phyloP scores from a whole-genome alignment of 2,329 filamentous ascomycete genomes.

The Aspergillus ruber region DNA sequence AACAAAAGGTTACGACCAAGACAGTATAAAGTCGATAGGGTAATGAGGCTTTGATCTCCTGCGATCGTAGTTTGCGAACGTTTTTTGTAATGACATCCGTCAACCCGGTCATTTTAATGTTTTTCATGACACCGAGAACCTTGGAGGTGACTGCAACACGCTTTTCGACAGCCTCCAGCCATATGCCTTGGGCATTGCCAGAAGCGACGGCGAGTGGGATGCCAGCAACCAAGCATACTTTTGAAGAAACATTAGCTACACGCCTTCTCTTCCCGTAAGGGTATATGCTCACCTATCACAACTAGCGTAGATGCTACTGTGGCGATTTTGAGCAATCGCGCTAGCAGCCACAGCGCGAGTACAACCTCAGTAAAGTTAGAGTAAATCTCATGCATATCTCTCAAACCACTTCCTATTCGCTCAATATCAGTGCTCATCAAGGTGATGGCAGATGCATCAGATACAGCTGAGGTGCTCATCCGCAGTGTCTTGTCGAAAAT shows the following conservation, averaged over 20 bases:
- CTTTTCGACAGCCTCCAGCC: slow-evolving; percentile 46
- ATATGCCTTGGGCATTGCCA: slow-evolving; percentile 35
- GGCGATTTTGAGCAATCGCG: slow-evolving; percentile 38
- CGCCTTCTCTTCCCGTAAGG: no score
- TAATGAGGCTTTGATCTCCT: slow-evolving; percentile 38
- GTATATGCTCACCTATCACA: slow-evolving; percentile 27
- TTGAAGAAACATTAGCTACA: slow-evolving; percentile 1
- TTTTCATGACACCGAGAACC: slow-evolving; percentile 47
- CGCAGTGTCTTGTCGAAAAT: slow-evolving; percentile 43
- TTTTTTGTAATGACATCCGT: slow-evolving; percentile 34
- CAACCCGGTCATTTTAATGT: slow-evolving; percentile 46
- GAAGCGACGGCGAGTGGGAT: not conserved
- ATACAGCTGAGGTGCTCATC: slow-evolving; percentile 26
- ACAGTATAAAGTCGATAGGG: slow-evolving; percentile 37
- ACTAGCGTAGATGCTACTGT: slow-evolving; percentile 41
- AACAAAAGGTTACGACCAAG: slow-evolving; percentile 35
- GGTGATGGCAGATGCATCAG: slow-evolving; percentile 35
- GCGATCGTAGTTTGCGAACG: slow-evolving; percentile 34
- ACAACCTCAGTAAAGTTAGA: slow-evolving; percentile 40
- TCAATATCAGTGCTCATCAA: slow-evolving; percentile 44
- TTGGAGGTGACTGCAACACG: slow-evolving; percentile 45
- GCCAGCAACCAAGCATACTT: not conserved
- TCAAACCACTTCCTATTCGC: slow-evolving; percentile 36
- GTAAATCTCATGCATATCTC: slow-evolving; percentile 42
- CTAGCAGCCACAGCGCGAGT: slow-evolving; percentile 40